phyloP scores from a whole-genome alignment of 2,329 filamentous ascomycete genomes.

The Fusarium sulawesiense region DNA sequence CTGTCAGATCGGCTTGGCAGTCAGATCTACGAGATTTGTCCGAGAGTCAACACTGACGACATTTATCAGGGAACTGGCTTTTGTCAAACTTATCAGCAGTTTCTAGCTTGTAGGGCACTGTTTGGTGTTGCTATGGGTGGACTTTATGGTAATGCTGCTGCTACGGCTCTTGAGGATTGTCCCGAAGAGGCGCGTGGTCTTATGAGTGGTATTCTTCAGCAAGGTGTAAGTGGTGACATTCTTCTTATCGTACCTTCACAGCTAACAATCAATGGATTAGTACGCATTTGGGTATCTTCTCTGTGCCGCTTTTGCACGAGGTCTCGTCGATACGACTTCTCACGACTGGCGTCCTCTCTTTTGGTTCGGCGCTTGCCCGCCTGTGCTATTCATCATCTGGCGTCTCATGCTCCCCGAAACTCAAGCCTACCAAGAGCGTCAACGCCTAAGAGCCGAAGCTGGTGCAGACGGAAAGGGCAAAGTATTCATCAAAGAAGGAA shows the following conservation, averaged over 20 bases:
- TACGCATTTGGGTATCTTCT: slow-evolving; percentile 75
- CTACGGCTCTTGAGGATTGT: slow-evolving; percentile 81
- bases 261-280: slow-evolving; percentile 39
- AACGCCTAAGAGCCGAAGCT: slow-evolving; percentile 66
- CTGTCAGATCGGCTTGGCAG: slow-evolving; percentile 5
- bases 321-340: slow-evolving; percentile 78
- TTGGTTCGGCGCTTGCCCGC: slow-evolving; percentile 89
- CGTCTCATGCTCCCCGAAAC: slow-evolving; percentile 85
- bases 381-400: slow-evolving; percentile 82
- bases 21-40: slow-evolving; percentile 10
- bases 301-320: slow-evolving; percentile 69
- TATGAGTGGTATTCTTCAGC: slow-evolving; percentile 80
- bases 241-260: rapidly evolving
- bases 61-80: slow-evolving; percentile 71
- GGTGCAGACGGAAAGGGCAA: slow-evolving; percentile 51
- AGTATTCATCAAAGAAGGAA: slow-evolving; percentile 79
- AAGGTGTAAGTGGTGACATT: slow-evolving; percentile 61
- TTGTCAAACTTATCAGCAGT: slow-evolving; percentile 73
- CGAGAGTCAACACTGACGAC: slow-evolving; percentile 15
- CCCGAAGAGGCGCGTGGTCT: slow-evolving; percentile 75
- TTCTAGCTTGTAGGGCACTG: slow-evolving; percentile 78
- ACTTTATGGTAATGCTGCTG: slow-evolving; percentile 80
- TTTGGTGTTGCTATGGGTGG: slow-evolving; percentile 88
- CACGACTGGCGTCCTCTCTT: slow-evolving; percentile 87
- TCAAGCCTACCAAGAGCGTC: slow-evolving; percentile 74